phyloP scores from a whole-genome alignment of 306 rosid species.

The Delonix regia region DNA sequence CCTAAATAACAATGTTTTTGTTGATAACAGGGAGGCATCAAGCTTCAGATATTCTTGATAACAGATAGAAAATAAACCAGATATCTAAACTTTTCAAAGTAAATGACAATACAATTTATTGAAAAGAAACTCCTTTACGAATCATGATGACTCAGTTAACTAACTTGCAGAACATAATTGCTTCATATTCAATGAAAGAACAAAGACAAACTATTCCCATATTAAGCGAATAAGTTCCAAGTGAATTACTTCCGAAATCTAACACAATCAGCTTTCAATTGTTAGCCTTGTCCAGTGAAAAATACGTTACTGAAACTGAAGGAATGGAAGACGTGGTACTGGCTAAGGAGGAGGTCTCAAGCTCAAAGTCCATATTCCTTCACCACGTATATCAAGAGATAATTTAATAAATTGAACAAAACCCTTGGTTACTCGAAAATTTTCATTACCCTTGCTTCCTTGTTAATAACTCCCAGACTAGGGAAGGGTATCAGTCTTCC shows the following conservation, averaged over 20 bases:
- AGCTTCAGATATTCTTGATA: neutral
- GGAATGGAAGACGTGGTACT: neutral
- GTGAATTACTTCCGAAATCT: neutral
- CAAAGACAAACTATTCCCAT: neutral
- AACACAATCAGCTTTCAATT: neutral
- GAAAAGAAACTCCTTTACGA: neutral
- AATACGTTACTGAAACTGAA: neutral
- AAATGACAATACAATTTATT: neutral
- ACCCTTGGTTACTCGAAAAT: neutral
- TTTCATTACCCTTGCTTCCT: neutral
- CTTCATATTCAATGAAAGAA: neutral
- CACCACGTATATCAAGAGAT: neutral
- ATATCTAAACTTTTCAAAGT: neutral
- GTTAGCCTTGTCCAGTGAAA: neutral
- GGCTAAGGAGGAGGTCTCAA: neutral
- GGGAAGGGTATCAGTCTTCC: neutral
- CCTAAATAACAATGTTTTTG: neutral
- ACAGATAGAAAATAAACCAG: neutral
- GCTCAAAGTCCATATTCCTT: neutral
- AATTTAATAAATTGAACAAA: conserved; percentile 3
- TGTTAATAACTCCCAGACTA: neutral
- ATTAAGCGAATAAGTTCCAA: neutral
- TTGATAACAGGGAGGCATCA: neutral
- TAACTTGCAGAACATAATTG: neutral
- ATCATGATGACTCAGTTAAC: neutral